phyloP scores from a whole-genome alignment of 208 protist genomes.

The Trypanosoma boissoni region DNA sequence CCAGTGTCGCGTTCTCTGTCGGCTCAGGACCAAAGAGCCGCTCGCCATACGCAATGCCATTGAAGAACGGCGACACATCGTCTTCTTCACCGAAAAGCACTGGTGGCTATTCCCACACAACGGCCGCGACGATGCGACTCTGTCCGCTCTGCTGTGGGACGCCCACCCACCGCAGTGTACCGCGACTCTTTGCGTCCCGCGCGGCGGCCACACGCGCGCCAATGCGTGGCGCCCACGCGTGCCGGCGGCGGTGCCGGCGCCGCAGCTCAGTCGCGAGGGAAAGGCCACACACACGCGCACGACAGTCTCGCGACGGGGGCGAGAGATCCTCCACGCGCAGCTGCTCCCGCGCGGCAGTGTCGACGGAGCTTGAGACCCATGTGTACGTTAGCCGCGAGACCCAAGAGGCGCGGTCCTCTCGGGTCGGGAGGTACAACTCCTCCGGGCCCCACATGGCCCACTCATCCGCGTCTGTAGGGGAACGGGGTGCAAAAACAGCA shows the following conservation, averaged over 20 bases:
- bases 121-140: conserved; percentile 14
- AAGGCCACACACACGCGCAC: conserved; percentile 33
- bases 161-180: conserved; percentile 29
- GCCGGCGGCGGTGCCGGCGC: conserved; percentile 25
- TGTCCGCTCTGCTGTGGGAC: conserved; percentile 12
- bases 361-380: conserved; percentile 39
- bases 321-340: conserved; percentile 39
- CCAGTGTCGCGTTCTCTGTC: conserved; percentile 17
- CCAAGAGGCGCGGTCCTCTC: conserved; percentile 36
- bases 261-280: conserved; percentile 35
- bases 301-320: conserved; percentile 18
- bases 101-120: conserved; percentile 11
- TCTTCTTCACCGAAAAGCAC: not conserved
- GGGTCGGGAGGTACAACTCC: conserved; percentile 33
- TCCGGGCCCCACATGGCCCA: conserved; percentile 44
- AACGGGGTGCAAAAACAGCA: too few species aligned
- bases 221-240: conserved; percentile 47
- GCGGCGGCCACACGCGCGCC: conserved; percentile 35
- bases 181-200: conserved; percentile 39
- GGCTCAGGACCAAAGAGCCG: conserved; percentile 14
- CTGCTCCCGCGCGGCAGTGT: conserved; percentile 40
- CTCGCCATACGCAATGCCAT: conserved; percentile 11
- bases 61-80: conserved; percentile 18
- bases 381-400: conserved; percentile 40
- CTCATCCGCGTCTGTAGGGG: not conserved